Percentiles rank a stretch among this genome's conserved stretches.
Conservation (phyloP, 495 filamentous ascomycete genomes). For the Pyrenopolyporus hunteri region DNA sequence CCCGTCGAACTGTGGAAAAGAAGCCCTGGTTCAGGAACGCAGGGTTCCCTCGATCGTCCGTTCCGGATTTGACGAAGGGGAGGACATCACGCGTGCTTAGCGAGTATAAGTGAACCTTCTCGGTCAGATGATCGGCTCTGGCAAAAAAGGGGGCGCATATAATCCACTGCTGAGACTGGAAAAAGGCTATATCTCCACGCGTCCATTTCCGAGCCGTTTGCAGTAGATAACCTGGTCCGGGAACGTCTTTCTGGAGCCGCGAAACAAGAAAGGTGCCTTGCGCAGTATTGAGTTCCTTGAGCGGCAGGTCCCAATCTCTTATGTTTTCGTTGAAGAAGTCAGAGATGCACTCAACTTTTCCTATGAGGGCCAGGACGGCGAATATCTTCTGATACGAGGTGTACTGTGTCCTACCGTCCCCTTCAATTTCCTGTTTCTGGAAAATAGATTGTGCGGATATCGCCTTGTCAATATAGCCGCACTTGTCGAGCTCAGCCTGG, state of each 20-base stretch:
- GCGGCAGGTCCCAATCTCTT: background rate
- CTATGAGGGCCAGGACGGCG: background rate
- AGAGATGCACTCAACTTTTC: background rate
- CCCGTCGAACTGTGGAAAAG: background rate
- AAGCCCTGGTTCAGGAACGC: background rate
- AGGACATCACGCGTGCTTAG: background rate
- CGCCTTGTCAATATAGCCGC: background rate
- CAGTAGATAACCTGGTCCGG: background rate
- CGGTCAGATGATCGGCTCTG: background rate
- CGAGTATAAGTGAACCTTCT: background rate
- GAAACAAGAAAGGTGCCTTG: background rate
- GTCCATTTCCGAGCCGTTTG: background rate
- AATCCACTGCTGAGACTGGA: background rate
- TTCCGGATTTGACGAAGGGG: background rate
- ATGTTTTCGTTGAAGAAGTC: background rate
- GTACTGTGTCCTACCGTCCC: background rate
- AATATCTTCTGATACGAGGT: background rate
- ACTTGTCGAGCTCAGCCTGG: background rate
- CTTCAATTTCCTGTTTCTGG: background rate
- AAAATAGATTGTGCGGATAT: background rate
- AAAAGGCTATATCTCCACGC: background rate
- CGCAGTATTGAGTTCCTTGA: background rate
- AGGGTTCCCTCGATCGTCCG: background rate
- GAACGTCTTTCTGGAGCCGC: background rate
- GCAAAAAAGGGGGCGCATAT: background rate